These are phyloP conservation scores for Diaporthe vaccinii DNA, from an alignment of 2,329 filamentous ascomycete genomes.

Conservation along the genomic window DNA sequence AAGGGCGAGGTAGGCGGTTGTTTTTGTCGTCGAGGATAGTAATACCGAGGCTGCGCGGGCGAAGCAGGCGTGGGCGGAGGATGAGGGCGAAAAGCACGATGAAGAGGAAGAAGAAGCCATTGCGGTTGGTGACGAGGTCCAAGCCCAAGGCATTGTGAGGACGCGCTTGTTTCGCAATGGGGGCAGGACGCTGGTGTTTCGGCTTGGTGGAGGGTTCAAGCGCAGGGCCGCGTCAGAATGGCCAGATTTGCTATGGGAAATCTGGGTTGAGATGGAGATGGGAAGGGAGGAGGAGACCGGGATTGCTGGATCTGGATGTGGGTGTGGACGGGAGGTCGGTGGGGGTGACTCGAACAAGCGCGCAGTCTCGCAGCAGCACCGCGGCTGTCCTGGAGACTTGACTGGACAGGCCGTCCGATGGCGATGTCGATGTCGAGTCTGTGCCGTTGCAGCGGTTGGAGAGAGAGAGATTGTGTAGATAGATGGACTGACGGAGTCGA, in stretches of 20 bases:
- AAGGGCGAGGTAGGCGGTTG: conserved; percentile 33
- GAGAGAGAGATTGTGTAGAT: not conserved
- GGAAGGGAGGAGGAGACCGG: conserved; percentile 9
- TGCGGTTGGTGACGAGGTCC: conserved; percentile 12
- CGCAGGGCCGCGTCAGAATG: conserved; percentile 28
- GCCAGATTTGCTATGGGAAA: conserved; percentile 24
- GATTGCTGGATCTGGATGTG: conserved; percentile 8
- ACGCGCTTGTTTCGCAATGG: conserved; percentile 31
- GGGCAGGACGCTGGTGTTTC: conserved; percentile 9
- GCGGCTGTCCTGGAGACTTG: not conserved
- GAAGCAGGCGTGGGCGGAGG: not conserved
- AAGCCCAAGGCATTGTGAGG: conserved; percentile 20
- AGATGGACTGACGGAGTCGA: too few species aligned
- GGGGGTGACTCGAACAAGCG: not conserved
- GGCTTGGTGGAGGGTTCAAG: conserved; percentile 25
- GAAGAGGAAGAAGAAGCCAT: not conserved
- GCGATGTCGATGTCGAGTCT: not conserved
- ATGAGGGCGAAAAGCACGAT: not conserved
- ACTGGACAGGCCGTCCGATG: conserved; percentile 11
- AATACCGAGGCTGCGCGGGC: conserved; percentile 22
- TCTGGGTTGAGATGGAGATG: conserved; percentile 2
- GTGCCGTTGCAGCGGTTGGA: not conserved
- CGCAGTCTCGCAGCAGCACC: not conserved
- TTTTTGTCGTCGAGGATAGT: conserved; percentile 15
- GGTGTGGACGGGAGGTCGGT: not conserved